Evolutionary conservation across 345 rosid species (phyloP).

Genomic region (Mallotus nudiflorus): DNA sequence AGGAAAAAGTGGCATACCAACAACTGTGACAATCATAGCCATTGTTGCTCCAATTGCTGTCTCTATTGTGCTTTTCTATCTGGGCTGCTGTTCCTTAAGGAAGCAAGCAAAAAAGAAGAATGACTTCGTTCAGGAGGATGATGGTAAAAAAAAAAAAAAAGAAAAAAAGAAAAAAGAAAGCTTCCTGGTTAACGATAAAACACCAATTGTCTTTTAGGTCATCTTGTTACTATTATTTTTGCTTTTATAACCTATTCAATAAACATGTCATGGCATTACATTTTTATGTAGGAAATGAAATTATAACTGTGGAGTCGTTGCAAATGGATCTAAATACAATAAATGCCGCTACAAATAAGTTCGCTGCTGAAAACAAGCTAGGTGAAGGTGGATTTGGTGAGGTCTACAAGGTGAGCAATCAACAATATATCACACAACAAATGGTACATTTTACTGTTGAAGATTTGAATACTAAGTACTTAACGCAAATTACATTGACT

Average conservation of each 20-base stretch:
- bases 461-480: too few relatives aligned
- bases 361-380: constrained; percentile 52
- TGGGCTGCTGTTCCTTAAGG: constrained; percentile 28
- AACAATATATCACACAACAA: too few relatives aligned
- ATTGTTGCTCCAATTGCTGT: constrained; percentile 33
- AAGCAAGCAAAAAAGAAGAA: constrained; percentile 35
- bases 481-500: too few relatives aligned
- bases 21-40: constrained; percentile 28
- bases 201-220: not conserved
- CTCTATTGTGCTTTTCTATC: constrained; percentile 26
- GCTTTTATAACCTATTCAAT: not conserved
- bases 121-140: constrained; percentile 23
- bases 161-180: too few relatives aligned
- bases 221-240: not conserved
- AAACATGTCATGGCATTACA: too few relatives aligned
- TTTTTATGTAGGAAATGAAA: constrained; percentile 23
- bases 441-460: too few relatives aligned
- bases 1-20: constrained; percentile 33
- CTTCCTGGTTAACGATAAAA: not conserved
- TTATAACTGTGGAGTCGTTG: constrained; percentile 42
- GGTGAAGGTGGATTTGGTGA: constrained; percentile 78
- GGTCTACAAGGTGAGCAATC: constrained; percentile 52
- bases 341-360: constrained; percentile 49
- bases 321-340: constrained; percentile 45
- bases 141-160: constrained; percentile 22